Percentiles rank a stretch among this genome's conserved stretches.
phyloP scores from a whole-genome alignment of 148 eudicot species.

The Camellia sinensis region DNA sequence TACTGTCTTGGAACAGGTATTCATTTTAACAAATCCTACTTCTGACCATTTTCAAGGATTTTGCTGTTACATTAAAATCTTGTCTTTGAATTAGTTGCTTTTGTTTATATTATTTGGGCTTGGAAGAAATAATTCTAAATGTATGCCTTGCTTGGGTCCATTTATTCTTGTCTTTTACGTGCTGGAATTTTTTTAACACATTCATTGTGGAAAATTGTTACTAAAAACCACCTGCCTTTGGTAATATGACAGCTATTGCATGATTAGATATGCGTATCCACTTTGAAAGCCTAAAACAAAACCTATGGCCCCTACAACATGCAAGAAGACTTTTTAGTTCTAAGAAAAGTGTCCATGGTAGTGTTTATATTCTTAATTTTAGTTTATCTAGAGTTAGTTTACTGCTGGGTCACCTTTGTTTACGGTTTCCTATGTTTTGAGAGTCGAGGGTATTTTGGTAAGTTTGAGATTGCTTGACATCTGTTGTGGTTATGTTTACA shows the following conservation, averaged over 20 bases:
- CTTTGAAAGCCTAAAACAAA: conserved; percentile 3
- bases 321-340: neutral
- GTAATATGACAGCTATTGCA: neutral
- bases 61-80: too few relatives aligned
- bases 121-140: neutral
- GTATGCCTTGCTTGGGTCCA: conserved; percentile 5
- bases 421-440: neutral
- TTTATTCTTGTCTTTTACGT: neutral
- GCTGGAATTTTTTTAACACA: neutral
- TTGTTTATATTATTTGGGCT: neutral
- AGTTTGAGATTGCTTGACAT: too few relatives aligned
- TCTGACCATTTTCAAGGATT: neutral
- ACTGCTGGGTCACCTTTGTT: neutral
- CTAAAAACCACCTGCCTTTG: neutral
- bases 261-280: neutral
- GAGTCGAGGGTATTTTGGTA: neutral
- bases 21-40: conserved; percentile 1
- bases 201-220: neutral
- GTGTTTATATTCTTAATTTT: neutral
- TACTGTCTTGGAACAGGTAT: conserved; percentile 95
- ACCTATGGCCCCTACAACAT: neutral
- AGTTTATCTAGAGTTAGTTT: neutral
- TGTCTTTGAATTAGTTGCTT: neutral
- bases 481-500: too few relatives aligned
- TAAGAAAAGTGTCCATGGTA: too few relatives aligned